Conservation (phyloP, 495 filamentous ascomycete species). For the Penicillium ochrochloron region DNA sequence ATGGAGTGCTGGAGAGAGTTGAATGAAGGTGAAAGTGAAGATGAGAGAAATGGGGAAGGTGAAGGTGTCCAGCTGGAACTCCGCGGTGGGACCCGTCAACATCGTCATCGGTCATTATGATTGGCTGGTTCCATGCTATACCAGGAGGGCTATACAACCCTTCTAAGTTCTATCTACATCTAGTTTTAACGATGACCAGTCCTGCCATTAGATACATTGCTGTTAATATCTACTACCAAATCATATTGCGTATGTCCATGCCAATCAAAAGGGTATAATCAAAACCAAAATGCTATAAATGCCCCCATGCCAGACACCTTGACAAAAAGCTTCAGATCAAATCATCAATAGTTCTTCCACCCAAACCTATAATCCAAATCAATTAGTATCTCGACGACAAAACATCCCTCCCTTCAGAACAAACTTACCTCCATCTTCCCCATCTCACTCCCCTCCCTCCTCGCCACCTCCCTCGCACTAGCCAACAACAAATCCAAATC, state of each 20-base stretch:
- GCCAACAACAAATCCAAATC: constrained; percentile 86
- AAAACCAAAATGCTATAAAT: constrained; percentile 28
- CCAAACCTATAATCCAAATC: constrained; percentile 58
- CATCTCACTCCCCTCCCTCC: constrained; percentile 76
- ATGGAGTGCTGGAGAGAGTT: constrained; percentile 8
- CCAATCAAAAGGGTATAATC: constrained; percentile 31
- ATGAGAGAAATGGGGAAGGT: background rate
- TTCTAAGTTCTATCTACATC: background rate
- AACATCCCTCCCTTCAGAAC: constrained; percentile 6
- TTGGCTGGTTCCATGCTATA: constrained; percentile 1
- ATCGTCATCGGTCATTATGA: constrained; percentile 6
- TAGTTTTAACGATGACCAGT: background rate
- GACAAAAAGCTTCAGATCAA: constrained; percentile 21
- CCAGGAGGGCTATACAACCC: background rate
- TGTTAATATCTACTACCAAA: constrained; percentile 4
- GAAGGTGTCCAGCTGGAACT: constrained; percentile 13
- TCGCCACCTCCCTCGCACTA: constrained; percentile 66
- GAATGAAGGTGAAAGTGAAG: background rate
- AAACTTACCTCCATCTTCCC: constrained; percentile 92
- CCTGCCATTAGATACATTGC: background rate
- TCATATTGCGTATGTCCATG: constrained; percentile 18
- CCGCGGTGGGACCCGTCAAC: constrained; percentile 15
- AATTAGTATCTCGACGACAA: constrained; percentile 18
- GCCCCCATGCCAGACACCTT: constrained; percentile 11
- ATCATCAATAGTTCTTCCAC: constrained; percentile 58